Conservation (phyloP, 2,329 filamentous ascomycete species). For the Calonectria pseudoreteaudii region DNA sequence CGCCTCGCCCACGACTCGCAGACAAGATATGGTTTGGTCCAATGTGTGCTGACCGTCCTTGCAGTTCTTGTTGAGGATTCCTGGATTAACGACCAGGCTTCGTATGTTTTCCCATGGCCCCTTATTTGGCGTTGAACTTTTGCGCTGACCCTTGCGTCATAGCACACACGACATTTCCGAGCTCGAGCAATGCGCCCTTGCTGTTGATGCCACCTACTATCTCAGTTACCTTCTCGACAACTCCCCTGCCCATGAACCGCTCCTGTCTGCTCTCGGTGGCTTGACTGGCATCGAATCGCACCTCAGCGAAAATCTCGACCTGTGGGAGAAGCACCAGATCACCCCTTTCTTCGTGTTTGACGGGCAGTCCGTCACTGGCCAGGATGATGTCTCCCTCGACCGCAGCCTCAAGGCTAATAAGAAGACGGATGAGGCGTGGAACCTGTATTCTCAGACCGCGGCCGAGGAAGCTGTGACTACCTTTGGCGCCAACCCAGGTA, state of each 20-base stretch:
- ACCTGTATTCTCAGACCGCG: constrained; percentile 83
- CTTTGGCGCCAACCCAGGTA: constrained; percentile 85
- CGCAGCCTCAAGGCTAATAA: constrained; percentile 74
- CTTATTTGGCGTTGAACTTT: constrained; percentile 4
- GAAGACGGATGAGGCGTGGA: constrained; percentile 85
- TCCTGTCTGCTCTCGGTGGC: constrained; percentile 90
- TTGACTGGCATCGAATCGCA: constrained; percentile 82
- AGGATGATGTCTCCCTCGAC: constrained; percentile 76
- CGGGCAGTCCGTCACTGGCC: constrained; percentile 82
- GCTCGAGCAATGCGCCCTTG: constrained; percentile 80
- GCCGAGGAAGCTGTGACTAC: constrained; percentile 84
- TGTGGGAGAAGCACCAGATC: constrained; percentile 77
- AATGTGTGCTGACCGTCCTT: constrained; percentile 34
- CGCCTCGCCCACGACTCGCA: constrained; percentile 16
- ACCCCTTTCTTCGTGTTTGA: constrained; percentile 93
- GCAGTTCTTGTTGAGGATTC: constrained; percentile 53
- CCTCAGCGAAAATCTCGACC: constrained; percentile 81
- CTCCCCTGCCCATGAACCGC: constrained; percentile 80
- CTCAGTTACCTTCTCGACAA: constrained; percentile 82
- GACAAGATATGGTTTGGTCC: not conserved
- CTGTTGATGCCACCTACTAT: constrained; percentile 91
- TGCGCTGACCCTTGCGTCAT: constrained; percentile 37
- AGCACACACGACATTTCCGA: constrained; percentile 74
- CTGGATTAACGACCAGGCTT: constrained; percentile 54
- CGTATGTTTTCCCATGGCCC: constrained; percentile 42